Base-by-base conservation (phyloP, 176 grass and related monocot species). In the Thalia dealbata region DNA sequence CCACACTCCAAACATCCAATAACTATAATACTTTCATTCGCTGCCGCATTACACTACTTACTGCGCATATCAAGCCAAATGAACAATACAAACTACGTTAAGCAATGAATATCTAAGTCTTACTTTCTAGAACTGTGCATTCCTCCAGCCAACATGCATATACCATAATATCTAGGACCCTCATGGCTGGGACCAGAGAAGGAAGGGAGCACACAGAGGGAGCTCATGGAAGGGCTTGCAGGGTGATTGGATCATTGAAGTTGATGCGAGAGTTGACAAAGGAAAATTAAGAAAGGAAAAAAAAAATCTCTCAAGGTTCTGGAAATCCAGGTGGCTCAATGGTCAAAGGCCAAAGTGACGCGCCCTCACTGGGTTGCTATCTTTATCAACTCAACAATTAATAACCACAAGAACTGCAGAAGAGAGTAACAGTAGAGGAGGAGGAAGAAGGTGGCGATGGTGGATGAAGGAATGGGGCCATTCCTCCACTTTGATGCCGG, bases 251-350 rank as follows among this genome's bases (percentile, higher is more conserved):
- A 28, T 26, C 25, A 30, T 63, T 63, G 61, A 63, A 63, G 22
- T 63, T 26, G 61, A 63, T 15, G 61, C 29, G 61, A 63, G 61
- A 63, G 61, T 63, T 63, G 61, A 16, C 61, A 27, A 63, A 63
- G 61, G 12, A n/a, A 28, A 14, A 63, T 38, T n/a, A n/a, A n/a
- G n/a, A n/a, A n/a, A 30, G 29, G 0, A n/a, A 1, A 19, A 38
- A 38, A 38, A 38, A 38, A 38, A 38, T 38, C 4, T 58, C 21
- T n/a, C n/a, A n/a, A 9, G 16, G 54, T 58, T 58, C 19, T 58
- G 54, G 54, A 58, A 58, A 23, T 58, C 15, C 54, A 58, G 54
- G 54, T 58, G 54, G 54, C 16, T 58, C 54, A 58, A 58, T 58
- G 18, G 54, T 58, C 19, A 58, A n/a, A 58, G 54, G 21, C 54